Evolutionary conservation across 2,329 filamentous ascomycete genomes (phyloP).

Genomic region (Paecilomyces dactylethromorphus): DNA sequence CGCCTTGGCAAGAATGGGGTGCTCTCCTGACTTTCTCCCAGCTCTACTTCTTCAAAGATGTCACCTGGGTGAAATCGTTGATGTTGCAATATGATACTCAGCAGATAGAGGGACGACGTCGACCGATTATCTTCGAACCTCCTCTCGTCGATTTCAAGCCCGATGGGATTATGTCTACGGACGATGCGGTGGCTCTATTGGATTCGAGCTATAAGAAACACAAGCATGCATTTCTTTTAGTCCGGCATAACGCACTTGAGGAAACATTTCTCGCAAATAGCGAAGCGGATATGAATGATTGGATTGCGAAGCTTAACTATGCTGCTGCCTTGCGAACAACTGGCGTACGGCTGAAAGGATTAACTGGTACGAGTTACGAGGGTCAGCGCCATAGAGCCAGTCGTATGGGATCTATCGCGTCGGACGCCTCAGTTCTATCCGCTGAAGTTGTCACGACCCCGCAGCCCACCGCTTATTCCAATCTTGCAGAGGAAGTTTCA

Average conservation of each 20-base stretch:
- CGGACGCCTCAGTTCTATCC: constrained; percentile 58
- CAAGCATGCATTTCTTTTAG: constrained; percentile 89
- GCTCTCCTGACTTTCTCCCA: constrained; percentile 94
- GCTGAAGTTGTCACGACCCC: constrained; percentile 54
- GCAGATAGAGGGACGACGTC: constrained; percentile 67
- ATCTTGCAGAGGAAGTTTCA: constrained; percentile 81
- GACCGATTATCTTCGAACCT: constrained; percentile 82
- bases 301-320: constrained; percentile 93
- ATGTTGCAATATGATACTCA: constrained; percentile 84
- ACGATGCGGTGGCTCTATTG: constrained; percentile 81
- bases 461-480: constrained; percentile 54
- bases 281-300: constrained; percentile 90
- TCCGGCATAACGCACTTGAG: constrained; percentile 78
- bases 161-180: constrained; percentile 86
- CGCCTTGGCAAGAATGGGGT: constrained; percentile 98
- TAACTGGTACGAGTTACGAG: constrained; percentile 78
- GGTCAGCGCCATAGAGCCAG: constrained; percentile 60
- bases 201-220: constrained; percentile 86
- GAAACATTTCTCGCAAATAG: constrained; percentile 87
- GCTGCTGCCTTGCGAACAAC: constrained; percentile 89
- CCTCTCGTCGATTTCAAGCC: constrained; percentile 89
- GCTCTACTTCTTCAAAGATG: constrained; percentile 92
- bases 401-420: constrained; percentile 56
- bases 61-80: constrained; percentile 82
- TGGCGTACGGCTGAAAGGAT: constrained; percentile 81